A percentile compares a stretch with the other conserved stretches of the same genome.
phyloP scores from a whole-genome alignment of 306 rosid species.

The Cajanus cajan region DNA sequence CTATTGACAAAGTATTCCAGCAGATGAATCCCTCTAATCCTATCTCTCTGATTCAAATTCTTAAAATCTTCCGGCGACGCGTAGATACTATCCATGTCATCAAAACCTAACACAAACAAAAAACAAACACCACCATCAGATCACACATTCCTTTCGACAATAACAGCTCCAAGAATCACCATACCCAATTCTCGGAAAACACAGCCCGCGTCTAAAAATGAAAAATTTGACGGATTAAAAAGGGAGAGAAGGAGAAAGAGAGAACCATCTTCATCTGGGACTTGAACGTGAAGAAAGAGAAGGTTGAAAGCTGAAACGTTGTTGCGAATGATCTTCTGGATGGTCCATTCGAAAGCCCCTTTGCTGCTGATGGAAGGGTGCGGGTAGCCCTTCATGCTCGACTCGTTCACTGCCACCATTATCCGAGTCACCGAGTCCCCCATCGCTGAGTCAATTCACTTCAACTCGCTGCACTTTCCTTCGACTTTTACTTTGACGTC shows the following conservation, averaged over 20 bases:
- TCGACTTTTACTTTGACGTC: neutral
- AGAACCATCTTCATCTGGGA: constrained; percentile 87
- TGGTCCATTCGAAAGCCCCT: constrained; percentile 88
- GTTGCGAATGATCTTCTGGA: constrained; percentile 73
- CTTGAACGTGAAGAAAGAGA: constrained; percentile 84
- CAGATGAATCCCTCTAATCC: constrained; percentile 63
- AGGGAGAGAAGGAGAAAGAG: constrained; percentile 25
- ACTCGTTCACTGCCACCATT: constrained; percentile 84
- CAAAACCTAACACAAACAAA: constrained; percentile 62
- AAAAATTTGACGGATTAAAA: neutral
- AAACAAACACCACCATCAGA: neutral
- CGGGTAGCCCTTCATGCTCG: constrained; percentile 86
- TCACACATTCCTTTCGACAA: neutral
- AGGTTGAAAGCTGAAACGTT: constrained; percentile 65
- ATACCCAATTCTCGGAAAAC: neutral
- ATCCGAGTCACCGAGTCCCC: constrained; percentile 55
- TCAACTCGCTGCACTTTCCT: neutral
- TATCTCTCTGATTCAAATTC: constrained; percentile 51
- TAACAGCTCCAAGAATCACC: neutral
- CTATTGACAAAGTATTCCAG: constrained; percentile 75
- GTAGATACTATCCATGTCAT: constrained; percentile 73
- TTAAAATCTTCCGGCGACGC: constrained; percentile 89
- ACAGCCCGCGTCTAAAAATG: too few relatives aligned
- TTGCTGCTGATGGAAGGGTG: constrained; percentile 86
- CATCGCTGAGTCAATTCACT: constrained; percentile 8